A percentile compares a stretch with the other conserved stretches of the same genome.
phyloP scores from a whole-genome alignment of 805 yeast genomes.

The Citeromyces matritensis region DNA sequence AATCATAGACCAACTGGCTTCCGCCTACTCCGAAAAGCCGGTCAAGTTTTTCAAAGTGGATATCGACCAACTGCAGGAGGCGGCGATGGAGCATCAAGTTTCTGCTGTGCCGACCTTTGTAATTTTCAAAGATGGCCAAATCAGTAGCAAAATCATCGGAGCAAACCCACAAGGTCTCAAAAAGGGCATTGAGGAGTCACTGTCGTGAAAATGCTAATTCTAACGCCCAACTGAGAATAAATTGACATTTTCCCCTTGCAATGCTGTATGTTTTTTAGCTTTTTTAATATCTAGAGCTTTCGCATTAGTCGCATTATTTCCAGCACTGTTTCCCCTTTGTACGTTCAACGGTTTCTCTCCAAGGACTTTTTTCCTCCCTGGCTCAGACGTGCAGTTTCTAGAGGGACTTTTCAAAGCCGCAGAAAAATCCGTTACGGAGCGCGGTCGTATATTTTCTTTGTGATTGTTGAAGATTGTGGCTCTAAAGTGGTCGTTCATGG shows the following conservation, averaged over 20 bases:
- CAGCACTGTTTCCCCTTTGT: no score
- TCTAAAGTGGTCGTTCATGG: no score
- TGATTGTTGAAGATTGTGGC: no score
- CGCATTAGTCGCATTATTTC: neutral
- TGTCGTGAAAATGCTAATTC: neutral
- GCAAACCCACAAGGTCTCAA: constrained; percentile 32
- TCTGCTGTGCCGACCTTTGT: constrained; percentile 70
- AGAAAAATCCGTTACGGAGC: no score
- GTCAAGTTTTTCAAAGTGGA: constrained; percentile 58
- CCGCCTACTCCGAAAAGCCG: constrained; percentile 20
- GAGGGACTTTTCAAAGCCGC: no score
- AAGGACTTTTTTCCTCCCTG: no score
- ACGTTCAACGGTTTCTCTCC: no score
- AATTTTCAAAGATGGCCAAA: constrained; percentile 43
- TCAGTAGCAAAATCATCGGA: constrained; percentile 45
- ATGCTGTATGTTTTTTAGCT: neutral
- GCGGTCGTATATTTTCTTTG: no score
- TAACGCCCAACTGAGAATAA: neutral
- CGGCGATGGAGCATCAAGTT: constrained; percentile 46
- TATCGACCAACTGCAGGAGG: constrained; percentile 45
- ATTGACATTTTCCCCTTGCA: neutral
- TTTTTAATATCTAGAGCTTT: neutral
- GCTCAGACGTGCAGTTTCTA: no score
- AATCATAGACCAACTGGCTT: constrained; percentile 23
- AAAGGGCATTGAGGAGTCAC: constrained; percentile 9